phyloP scores from a whole-genome alignment of 2,329 filamentous ascomycete species.

The Colletotrichum sp. region DNA sequence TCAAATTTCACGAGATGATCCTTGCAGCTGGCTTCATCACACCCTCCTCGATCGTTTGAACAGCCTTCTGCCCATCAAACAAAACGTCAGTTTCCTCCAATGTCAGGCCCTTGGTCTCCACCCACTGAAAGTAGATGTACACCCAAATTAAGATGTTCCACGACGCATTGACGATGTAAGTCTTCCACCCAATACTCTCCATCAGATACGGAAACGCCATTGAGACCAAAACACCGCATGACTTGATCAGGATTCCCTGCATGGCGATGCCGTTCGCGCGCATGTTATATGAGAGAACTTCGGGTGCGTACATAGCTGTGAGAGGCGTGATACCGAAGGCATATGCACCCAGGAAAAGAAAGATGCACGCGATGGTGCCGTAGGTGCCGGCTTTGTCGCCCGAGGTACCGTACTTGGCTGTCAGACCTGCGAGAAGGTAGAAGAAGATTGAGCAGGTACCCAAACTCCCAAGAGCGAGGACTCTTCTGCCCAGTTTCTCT shows the following conservation, averaged over 20 bases:
- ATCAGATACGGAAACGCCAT: slow-evolving; percentile 17
- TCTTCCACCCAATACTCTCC: slow-evolving; percentile 23
- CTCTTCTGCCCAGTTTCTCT: background rate
- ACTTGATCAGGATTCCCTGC: slow-evolving; percentile 11
- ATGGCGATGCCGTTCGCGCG: slow-evolving; percentile 22
- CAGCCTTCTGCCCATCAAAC: slow-evolving; percentile 15
- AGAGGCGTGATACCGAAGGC: slow-evolving; percentile 15
- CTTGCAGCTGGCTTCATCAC: background rate
- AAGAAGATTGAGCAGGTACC: background rate
- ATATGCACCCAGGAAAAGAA: slow-evolving; percentile 15
- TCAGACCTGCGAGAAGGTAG: background rate
- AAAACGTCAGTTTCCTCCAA: slow-evolving; percentile 23
- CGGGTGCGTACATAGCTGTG: slow-evolving; percentile 15
- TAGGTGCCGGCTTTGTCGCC: slow-evolving; percentile 18
- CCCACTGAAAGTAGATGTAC: slow-evolving; percentile 27
- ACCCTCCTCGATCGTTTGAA: background rate
- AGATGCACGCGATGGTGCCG: slow-evolving; percentile 18
- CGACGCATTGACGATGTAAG: slow-evolving; percentile 22
- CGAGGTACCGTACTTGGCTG: background rate
- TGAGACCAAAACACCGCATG: slow-evolving; percentile 5
- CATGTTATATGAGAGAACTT: slow-evolving; percentile 20
- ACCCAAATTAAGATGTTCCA: slow-evolving; percentile 19
- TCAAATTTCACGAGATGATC: background rate
- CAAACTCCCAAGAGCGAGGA: background rate
- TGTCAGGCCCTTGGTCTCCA: slow-evolving; percentile 29